Evolutionary conservation across 495 filamentous ascomycete species (phyloP), one percentile per base, ranked within the genome.

Genomic region (Friedmanniomyces simplex): DNA sequence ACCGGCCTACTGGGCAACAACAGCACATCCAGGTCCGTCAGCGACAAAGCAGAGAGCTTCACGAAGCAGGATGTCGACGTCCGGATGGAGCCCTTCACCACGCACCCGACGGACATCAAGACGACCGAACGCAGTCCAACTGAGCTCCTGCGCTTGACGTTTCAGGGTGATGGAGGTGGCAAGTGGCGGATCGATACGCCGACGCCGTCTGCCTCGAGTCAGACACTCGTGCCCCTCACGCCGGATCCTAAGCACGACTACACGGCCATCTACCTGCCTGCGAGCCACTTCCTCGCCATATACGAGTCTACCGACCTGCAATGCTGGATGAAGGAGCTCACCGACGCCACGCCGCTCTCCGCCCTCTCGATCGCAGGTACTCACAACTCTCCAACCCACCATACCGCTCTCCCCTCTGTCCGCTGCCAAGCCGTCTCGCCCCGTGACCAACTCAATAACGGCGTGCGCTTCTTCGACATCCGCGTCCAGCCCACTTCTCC

Each of bases 381-480:
- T 0, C 93, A 98, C 77, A 98, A 98, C 72, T 87, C 84, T 7
- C 87, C 91, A 1, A 93, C 91, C 1, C 83, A 79, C 71, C 76
- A 93, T 70, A 70, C 78, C 26, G 91, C 93, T 20, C 80, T 95
- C 0, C 93, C 93, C 7, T 93, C 88, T 0, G 93, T 98, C 13
- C 86, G 93, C 54, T 98, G 93, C 72, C 93, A 98, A 71, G 83
- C 88, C 25, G 88, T 90, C 24, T 73, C 79, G 45, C 78, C 89
- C 5, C 76, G 74, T 43, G 80, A 81, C 47, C 93, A 98, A 68
- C 79, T 98, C 50, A 73, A 84, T 49, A 94, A 95, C 71, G 93
- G 93, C 36, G 84, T 97, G 22, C 88, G 93, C 52, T 97, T 96
- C 75, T 82, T 98, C 63, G 93, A 98, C 68, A 82, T 98, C 58